Base-by-base conservation (phyloP, 1,284 basidiomycete species). In the Vanrija pseudolonga region DNA sequence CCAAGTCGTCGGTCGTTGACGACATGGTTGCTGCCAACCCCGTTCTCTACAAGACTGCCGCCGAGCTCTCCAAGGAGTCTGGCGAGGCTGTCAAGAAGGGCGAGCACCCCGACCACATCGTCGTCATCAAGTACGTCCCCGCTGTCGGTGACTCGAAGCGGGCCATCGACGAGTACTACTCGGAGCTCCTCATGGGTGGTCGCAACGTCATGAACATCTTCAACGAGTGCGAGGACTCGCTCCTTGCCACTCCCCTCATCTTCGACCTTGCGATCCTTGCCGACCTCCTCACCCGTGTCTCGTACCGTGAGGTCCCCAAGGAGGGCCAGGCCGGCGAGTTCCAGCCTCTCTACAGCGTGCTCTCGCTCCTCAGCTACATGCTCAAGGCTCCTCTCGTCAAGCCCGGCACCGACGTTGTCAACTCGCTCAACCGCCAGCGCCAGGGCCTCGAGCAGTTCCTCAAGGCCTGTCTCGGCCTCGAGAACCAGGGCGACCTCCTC, bases 91-190 rank as follows among this genome's bases (percentile, higher is more conserved):
- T 59, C 66, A 83, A 86, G 73, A 81, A 81, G 32, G 75, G 75
- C 52, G 79, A 79, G 68, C 93, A 97, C 76, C 95, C 95, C 23
- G 95, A 98, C 78, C 96, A 98, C 77, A 85, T 95, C 71, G 89
- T 98, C 56, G 92, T 98, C 57, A 93, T 93, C 83, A 93, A 94
- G 81, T 91, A 92, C 61, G 74, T 76, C 40, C 70, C 73, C 26
- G 90, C 92, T 38, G 94, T 97, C 47, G 93, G 94, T 47, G 96
- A 98, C 80, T 92, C 90, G 64, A 96, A 74, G 62, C 84, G 91
- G 51, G 95, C 95, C 43, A 93, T 98, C 81, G 95, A 98, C 79
- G 95, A 98, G 82, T 98, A 98, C 81, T 94, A 93, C 78, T 94
- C 90, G 15, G 95, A 98, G 75, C 78, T 84, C 47, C 76, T 80